These are phyloP conservation scores for Suillus occidentalis DNA, from an alignment of 768 basidiomycete genomes.

Conservation along the genomic window DNA sequence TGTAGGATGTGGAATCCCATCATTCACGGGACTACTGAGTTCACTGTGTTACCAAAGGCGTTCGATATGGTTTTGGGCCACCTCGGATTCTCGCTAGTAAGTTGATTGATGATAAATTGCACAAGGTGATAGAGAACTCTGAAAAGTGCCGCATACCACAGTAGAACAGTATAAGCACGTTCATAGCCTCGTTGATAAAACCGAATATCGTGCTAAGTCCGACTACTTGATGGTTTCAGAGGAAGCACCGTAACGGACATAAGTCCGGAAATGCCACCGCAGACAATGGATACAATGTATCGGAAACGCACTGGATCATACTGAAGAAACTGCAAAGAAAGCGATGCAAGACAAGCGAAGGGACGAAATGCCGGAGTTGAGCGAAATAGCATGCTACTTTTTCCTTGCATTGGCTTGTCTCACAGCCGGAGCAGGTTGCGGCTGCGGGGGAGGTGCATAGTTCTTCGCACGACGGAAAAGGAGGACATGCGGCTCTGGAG, in stretches of 20 bases:
- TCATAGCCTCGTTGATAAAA: background rate
- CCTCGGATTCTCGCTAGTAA: background rate
- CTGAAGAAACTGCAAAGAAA: constrained; percentile 11
- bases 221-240: background rate
- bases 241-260: background rate
- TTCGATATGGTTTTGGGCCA: background rate
- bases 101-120: background rate
- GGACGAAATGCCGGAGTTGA: constrained; percentile 21
- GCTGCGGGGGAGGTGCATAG: constrained; percentile 55
- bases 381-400: constrained; percentile 33
- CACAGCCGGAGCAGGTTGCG: constrained; percentile 37
- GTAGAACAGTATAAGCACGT: background rate
- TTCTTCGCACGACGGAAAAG: constrained; percentile 85
- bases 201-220: background rate
- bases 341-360: constrained; percentile 18
- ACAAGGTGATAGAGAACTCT: background rate
- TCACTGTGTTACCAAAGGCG: background rate
- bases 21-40: background rate
- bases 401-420: constrained; percentile 44
- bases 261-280: background rate
- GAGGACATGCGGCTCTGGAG: constrained; percentile 91
- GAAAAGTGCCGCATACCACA: background rate
- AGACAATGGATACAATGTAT: constrained; percentile 1
- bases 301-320: constrained; percentile 3
- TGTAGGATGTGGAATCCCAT: background rate